These are phyloP conservation scores for Aspergillus sp. DNA, from an alignment of 2,329 filamentous ascomycete species.

Conservation along the genomic window DNA sequence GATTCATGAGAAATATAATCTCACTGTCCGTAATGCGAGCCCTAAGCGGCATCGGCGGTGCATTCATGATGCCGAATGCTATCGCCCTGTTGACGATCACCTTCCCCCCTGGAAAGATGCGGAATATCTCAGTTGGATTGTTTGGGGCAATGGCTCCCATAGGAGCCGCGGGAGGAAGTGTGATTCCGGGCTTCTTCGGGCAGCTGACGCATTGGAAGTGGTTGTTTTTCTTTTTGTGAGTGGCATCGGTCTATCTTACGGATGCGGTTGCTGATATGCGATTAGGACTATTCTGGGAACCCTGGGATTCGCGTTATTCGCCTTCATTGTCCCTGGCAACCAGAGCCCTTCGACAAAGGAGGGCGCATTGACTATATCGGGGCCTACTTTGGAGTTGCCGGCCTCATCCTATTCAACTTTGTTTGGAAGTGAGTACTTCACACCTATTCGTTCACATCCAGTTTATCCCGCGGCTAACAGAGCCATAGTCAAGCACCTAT, in stretches of 20 bases:
- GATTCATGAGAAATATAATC: slow-evolving; percentile 41
- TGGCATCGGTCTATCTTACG: not conserved
- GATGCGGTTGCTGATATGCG: too few species aligned
- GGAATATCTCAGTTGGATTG: slow-evolving; percentile 51
- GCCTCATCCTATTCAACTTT: slow-evolving; percentile 52
- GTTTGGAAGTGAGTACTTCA: slow-evolving; percentile 49
- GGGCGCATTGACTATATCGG: slow-evolving; percentile 49
- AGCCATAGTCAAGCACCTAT: slow-evolving; percentile 44
- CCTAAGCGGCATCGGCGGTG: slow-evolving; percentile 50
- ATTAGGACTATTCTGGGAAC: too few species aligned
- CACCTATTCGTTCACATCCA: too few species aligned
- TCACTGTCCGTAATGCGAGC: slow-evolving; percentile 34
- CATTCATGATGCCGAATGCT: slow-evolving; percentile 51
- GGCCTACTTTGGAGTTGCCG: slow-evolving; percentile 52
- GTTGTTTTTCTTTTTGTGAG: slow-evolving; percentile 52
- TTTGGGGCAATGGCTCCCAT: slow-evolving; percentile 52
- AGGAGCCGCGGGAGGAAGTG: slow-evolving; percentile 44
- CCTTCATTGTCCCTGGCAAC: slow-evolving; percentile 37
- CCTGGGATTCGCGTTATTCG: too few species aligned
- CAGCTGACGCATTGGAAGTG: slow-evolving; percentile 57
- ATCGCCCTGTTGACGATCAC: slow-evolving; percentile 50
- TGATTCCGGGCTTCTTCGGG: slow-evolving; percentile 46
- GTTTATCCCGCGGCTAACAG: too few species aligned
- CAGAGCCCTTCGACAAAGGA: slow-evolving; percentile 21
- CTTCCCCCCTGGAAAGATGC: slow-evolving; percentile 44